Base-by-base conservation (phyloP, 176 grass and related monocot genomes). In the Zoysia japonica region DNA sequence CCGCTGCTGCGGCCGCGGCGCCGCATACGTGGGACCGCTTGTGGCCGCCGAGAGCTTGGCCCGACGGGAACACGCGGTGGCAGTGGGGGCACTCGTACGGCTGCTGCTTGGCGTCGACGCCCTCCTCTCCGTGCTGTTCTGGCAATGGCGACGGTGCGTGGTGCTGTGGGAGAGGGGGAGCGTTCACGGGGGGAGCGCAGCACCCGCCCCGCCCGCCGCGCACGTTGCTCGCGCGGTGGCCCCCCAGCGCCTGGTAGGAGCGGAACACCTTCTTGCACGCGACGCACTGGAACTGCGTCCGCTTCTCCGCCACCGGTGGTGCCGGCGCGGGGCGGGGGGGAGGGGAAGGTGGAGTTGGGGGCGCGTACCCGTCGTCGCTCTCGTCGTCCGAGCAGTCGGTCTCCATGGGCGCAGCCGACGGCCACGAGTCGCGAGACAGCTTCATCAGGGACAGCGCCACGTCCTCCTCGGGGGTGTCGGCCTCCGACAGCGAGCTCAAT, bases 11-110 rank as follows among this genome's bases (percentile, higher is more conserved):
- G 8, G 83, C 47, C 15, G 80, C 72, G 42, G 76, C 56, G 57
- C 85, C 60, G 42, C 82, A 65, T 35, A 85, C 77, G 40, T 94
- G 88, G 43, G 90, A 81, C 74, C 90, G 59, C 90, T 84, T 98
- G 84, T 94, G 95, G 7, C 85, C 92, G 36, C 85, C 92, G 0
- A 97, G 91, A 9, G 89, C 95, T 59, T 97, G 95, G 6, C 88
- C 91, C 53, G 95, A 92, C 36, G 77, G 1, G 86, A 97, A 92
- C 49, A 81, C 74, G 78, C 88, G 87, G 70, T 46, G 77, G 89
- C 92, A 97, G 78, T 88, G 71, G 74, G 85, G 79, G 74, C 94
- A 89, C 74, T 78, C 72, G 70, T 85, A 89, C 76, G 47, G 51
- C 70, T 12, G 64, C 68, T 28, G 80, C 63, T 72, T 90, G 48